phyloP scores from a whole-genome alignment of 441 rosid genomes.

The Bocquillonia castaneifolia region DNA sequence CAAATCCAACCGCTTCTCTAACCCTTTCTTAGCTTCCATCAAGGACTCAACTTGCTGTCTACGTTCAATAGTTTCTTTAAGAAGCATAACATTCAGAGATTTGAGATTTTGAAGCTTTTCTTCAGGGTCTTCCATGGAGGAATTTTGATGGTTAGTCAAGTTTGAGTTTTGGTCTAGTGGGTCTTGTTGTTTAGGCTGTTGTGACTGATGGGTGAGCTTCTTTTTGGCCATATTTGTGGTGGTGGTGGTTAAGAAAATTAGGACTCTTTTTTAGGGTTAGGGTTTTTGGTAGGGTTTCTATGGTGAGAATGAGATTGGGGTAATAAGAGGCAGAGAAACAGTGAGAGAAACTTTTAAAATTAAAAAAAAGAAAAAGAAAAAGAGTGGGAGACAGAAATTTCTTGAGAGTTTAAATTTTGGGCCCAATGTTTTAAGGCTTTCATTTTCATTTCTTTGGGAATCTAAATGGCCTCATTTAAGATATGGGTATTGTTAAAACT shows the following conservation, averaged over 20 bases:
- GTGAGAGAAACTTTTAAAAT: background rate
- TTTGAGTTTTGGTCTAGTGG: constrained; percentile 12
- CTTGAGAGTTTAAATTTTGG: constrained; percentile 33
- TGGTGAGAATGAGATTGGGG: constrained; percentile 28
- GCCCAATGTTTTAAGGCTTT: constrained; percentile 24
- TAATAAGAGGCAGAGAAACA: background rate
- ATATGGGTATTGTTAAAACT: too few relatives aligned
- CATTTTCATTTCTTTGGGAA: too few relatives aligned
- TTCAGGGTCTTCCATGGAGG: constrained; percentile 30
- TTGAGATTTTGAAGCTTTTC: constrained; percentile 41
- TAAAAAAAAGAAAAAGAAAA: background rate
- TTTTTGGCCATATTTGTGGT: constrained; percentile 48
- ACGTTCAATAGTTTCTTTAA: constrained; percentile 39
- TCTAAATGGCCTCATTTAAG: background rate
- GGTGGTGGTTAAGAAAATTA: constrained; percentile 16
- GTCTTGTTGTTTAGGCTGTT: constrained; percentile 21
- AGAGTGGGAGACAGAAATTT: background rate
- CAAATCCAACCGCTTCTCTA: constrained; percentile 42
- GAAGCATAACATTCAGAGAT: constrained; percentile 40
- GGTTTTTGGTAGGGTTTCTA: constrained; percentile 47
- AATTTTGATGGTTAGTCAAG: constrained; percentile 4
- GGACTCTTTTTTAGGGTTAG: constrained; percentile 38
- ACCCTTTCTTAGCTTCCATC: constrained; percentile 28
- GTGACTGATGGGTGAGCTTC: constrained; percentile 36
- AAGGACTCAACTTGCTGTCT: constrained; percentile 49